These are phyloP conservation scores for Perkinsus olseni DNA, from an alignment of 169 alveolate species.

Conservation along the genomic window DNA sequence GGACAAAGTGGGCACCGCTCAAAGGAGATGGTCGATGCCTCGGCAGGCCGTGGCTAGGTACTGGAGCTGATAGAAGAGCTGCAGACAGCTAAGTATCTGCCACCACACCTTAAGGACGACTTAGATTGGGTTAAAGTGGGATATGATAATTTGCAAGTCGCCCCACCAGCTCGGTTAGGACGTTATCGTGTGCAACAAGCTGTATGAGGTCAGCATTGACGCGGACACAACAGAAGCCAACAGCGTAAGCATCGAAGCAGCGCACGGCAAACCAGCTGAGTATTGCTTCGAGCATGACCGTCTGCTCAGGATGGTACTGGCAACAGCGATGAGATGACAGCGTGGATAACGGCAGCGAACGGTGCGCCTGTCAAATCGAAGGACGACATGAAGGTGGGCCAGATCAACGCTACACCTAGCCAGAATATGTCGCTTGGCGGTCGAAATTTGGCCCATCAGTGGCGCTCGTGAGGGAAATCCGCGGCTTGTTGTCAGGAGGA, in stretches of 20 bases:
- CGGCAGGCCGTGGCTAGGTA: background rate
- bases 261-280: too few species aligned
- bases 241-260: background rate
- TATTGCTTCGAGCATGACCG: too few species aligned
- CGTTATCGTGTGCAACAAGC: background rate
- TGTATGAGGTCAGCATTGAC: conserved; percentile 2
- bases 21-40: background rate
- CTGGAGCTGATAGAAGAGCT: conserved; percentile 1
- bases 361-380: background rate
- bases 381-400: background rate
- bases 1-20: background rate
- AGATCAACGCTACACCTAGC: background rate
- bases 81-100: background rate
- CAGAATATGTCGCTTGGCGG: too few species aligned
- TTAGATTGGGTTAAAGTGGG: background rate
- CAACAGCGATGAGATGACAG: background rate
- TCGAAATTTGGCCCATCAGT: too few species aligned
- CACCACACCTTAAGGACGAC: background rate
- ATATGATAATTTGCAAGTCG: background rate
- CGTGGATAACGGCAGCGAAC: background rate
- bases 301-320: background rate
- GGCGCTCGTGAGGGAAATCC: too few species aligned
- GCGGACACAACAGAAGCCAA: background rate
- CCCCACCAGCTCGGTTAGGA: too few species aligned
- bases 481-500: background rate